Base-by-base conservation (phyloP, 306 rosid species). In the Leucaena leucocephala region DNA sequence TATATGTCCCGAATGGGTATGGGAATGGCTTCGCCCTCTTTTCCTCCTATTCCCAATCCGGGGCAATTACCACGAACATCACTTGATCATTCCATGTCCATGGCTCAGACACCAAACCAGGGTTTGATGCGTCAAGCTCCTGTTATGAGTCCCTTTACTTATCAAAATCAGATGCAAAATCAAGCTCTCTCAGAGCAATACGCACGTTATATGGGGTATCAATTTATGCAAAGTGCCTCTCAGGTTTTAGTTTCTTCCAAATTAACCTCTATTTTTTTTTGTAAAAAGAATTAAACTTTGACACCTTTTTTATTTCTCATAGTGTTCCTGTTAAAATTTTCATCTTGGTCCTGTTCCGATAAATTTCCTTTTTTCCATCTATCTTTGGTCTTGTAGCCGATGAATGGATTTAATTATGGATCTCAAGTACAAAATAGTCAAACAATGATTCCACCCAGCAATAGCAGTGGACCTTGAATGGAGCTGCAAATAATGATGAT, bases 181-280 rank as follows among this genome's bases (percentile, higher is more conserved):
- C 89, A 95, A 62, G 85, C 86, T 62, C 83, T 94, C 68, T 89
- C 87, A 8, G 98, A 93, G 76, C 95, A 94, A 59, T 90, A 82
- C 16, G 88, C 94, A 0, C 90, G 92, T 71, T 90, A 82, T 78
- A 84, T 94, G 93, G 87, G 91, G 13, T 89, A 91, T 81, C 97
- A 91, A 58, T 88, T 88, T 5, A 86, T 91, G 93, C 98, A 91
- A 86, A 85, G 83, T 42, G 72, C 91, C 65, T 81, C 97, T 58
- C 98, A 91, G 92, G 98, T 93, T 46, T 13, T 46, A 72, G 14
- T 65, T 87, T 71, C 61, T 72, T 72, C 44, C 71, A 52, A 46
- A 21, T 71, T 17, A 39, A 71, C 35, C 68, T 13, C 46, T 48
- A 19, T 33, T 76, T 48, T 45, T 7, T n/a, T 46, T 27, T 3